Conservation (phyloP, 2,329 filamentous ascomycete genomes). For the Colletotrichum scovillei region DNA sequence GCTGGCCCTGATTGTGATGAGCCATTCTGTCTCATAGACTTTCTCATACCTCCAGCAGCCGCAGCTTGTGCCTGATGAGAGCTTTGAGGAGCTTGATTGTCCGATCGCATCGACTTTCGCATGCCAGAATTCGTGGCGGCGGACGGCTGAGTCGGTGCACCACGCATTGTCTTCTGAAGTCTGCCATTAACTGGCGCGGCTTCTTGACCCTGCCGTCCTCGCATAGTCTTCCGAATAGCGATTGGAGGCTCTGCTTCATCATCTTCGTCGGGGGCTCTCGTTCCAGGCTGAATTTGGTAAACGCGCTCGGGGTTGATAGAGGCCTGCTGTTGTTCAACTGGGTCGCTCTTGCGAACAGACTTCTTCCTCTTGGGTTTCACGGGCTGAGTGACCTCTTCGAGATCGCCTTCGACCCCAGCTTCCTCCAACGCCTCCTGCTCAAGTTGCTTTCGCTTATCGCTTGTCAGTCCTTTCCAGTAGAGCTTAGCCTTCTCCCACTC, state of each 20-base stretch:
- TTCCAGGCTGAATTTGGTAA: constrained; percentile 54
- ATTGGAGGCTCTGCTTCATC: constrained; percentile 1
- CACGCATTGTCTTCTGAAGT: constrained; percentile 62
- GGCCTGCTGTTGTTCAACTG: constrained; percentile 25
- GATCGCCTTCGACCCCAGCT: constrained; percentile 59
- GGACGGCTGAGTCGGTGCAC: constrained; percentile 40
- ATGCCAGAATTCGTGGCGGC: constrained; percentile 35
- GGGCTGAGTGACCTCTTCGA: constrained; percentile 47
- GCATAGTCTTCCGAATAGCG: constrained; percentile 17
- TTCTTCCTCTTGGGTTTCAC: constrained; percentile 48
- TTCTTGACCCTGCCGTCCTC: constrained; percentile 19
- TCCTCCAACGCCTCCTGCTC: constrained; percentile 68
- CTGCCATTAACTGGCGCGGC: constrained; percentile 37
- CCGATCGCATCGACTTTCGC: constrained; percentile 41
- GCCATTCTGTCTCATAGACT: constrained; percentile 38
- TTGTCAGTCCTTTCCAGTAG: constrained; percentile 76
- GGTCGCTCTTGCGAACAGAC: constrained; percentile 39
- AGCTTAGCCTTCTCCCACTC: constrained; percentile 77
- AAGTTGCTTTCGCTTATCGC: constrained; percentile 71
- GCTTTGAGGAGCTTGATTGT: neutral
- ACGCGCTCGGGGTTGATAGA: constrained; percentile 40
- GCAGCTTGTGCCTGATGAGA: neutral
- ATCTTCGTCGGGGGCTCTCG: constrained; percentile 35
- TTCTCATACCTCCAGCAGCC: constrained; percentile 43
- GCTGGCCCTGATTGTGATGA: neutral